Evolutionary conservation across 345 rosid genomes (phyloP).

Genomic region (Citrus hindsii): DNA sequence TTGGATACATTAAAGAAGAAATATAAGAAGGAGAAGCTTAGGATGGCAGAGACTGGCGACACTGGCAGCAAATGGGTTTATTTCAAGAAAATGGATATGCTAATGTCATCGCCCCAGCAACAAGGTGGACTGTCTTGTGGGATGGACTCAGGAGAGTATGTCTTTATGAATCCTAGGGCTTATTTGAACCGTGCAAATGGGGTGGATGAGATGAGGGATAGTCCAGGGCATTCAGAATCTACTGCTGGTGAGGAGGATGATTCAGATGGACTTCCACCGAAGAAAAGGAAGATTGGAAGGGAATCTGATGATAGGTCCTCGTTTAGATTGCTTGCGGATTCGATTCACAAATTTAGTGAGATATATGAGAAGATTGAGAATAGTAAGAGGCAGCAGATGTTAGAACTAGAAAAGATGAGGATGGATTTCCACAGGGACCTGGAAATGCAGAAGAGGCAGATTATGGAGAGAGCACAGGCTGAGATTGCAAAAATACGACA

Average conservation of each 20-base stretch:
- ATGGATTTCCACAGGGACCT: conserved; percentile 85
- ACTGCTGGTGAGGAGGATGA: conserved; percentile 54
- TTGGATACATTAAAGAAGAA: conserved; percentile 91
- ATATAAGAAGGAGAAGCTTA: conserved; percentile 83
- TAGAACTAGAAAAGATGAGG: conserved; percentile 91
- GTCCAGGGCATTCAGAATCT: conserved; percentile 72
- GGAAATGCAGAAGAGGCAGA: conserved; percentile 86
- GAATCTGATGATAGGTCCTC: conserved; percentile 55
- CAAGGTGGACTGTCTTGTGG: conserved; percentile 86
- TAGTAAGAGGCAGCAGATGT: conserved; percentile 77
- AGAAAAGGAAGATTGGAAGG: conserved; percentile 60
- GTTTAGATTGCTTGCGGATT: conserved; percentile 72
- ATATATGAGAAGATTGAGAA: conserved; percentile 92
- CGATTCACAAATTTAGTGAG: conserved; percentile 74
- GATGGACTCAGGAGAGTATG: conserved; percentile 82
- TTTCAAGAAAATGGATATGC: conserved; percentile 79
- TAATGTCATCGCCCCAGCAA: conserved; percentile 64
- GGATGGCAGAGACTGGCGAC: conserved; percentile 36
- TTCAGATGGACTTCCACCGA: conserved; percentile 72
- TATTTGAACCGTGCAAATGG: conserved; percentile 71
- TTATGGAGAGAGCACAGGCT: conserved; percentile 72
- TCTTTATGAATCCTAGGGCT: conserved; percentile 61
- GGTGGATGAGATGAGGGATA: conserved; percentile 87
- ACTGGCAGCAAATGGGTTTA: conserved; percentile 74
- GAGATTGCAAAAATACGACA: conserved; percentile 75